A percentile compares a stretch with the other conserved stretches of the same genome.
These are phyloP conservation scores for Orbilia quercus DNA, from an alignment of 2,329 filamentous ascomycete species.

Conservation along the genomic window DNA sequence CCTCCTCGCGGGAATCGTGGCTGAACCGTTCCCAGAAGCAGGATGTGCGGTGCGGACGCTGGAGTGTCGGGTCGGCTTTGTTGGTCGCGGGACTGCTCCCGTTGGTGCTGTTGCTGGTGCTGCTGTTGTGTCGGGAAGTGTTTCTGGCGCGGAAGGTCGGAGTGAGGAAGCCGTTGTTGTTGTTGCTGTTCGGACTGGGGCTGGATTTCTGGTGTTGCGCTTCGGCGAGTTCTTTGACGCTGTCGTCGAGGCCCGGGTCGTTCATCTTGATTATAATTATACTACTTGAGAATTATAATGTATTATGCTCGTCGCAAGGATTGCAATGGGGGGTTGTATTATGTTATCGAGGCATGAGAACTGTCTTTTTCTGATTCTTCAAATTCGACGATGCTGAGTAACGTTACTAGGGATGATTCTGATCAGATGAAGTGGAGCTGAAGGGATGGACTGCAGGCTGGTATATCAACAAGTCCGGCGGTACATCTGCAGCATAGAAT, in stretches of 20 bases:
- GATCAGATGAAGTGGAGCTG: no score
- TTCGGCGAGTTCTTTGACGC: slow-evolving; percentile 50
- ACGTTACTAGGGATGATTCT: no score
- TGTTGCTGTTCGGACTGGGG: slow-evolving; percentile 3
- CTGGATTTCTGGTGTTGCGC: slow-evolving; percentile 39
- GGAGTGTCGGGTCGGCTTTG: slow-evolving; percentile 4
- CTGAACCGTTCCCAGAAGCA: slow-evolving; percentile 54
- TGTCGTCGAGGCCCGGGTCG: slow-evolving; percentile 56
- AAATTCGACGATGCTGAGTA: no score
- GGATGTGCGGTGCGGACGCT: slow-evolving; percentile 25
- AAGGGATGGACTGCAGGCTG: no score
- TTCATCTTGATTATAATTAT: slow-evolving; percentile 56
- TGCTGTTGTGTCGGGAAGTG: slow-evolving; percentile 18
- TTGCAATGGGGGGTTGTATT: no score
- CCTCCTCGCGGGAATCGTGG: slow-evolving; percentile 44
- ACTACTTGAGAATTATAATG: not conserved
- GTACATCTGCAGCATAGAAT: no score
- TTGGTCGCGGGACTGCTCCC: slow-evolving; percentile 3
- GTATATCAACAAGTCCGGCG: no score
- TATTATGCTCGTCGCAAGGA: no score
- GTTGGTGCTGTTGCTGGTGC: slow-evolving; percentile 19
- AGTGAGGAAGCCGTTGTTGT: slow-evolving; percentile 27
- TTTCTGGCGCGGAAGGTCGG: not conserved
- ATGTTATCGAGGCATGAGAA: no score
- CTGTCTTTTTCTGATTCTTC: no score